Percentiles rank a stretch among this genome's conserved stretches.
Conservation (phyloP, 2,329 filamentous ascomycete genomes). For the Sphaceloma murrayae region DNA sequence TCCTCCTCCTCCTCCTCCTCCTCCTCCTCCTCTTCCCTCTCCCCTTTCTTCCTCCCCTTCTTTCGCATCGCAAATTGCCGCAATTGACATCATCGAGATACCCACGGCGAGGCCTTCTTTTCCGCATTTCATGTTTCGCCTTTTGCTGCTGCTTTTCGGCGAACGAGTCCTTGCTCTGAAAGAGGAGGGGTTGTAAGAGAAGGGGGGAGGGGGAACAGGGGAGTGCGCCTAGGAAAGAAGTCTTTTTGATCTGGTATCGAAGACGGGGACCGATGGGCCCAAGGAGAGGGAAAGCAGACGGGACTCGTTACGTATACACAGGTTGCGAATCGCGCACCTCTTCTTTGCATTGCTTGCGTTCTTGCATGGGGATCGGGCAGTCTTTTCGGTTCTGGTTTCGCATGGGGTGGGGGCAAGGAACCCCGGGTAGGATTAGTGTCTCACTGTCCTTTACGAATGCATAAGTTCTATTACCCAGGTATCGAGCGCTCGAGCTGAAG, state of each 20-base stretch:
- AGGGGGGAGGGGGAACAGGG: background rate
- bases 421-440: background rate
- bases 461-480: background rate
- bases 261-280: background rate
- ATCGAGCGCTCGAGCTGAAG: too few species aligned
- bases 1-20: too few species aligned
- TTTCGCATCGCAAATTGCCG: constrained; percentile 1
- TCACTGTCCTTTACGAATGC: background rate
- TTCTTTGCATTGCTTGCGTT: background rate
- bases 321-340: background rate
- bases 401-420: too few species aligned
- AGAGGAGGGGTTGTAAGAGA: background rate
- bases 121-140: background rate
- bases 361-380: too few species aligned
- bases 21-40: background rate
- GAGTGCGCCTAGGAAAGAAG: background rate
- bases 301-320: background rate
- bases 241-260: background rate
- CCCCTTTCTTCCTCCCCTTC: background rate
- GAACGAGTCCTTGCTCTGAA: too few species aligned
- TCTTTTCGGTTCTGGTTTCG: too few species aligned
- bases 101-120: constrained; percentile 15
- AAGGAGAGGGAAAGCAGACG: background rate
- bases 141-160: too few species aligned
- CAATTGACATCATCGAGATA: constrained; percentile 14